Conservation (phyloP, 768 basidiomycete species). For the Coprinopsis cinerea region DNA sequence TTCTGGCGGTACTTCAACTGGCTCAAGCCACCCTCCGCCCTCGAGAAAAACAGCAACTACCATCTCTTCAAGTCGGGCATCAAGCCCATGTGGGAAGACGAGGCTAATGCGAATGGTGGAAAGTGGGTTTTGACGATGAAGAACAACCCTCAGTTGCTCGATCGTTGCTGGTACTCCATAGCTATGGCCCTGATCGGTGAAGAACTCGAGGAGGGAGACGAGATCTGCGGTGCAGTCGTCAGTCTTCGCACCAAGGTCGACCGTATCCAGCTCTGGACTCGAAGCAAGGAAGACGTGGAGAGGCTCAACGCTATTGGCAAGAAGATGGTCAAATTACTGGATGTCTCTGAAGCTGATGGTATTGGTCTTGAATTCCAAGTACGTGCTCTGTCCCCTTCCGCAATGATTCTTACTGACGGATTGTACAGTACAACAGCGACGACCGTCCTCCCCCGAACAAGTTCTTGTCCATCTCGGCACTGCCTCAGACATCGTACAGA, state of each 20-base stretch:
- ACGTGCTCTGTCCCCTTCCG: conserved; percentile 14
- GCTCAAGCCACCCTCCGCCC: conserved; percentile 85
- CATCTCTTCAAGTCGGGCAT: conserved; percentile 93
- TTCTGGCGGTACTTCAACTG: conserved; percentile 93
- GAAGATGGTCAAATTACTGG: conserved; percentile 75
- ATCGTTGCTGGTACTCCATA: conserved; percentile 87
- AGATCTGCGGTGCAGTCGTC: conserved; percentile 83
- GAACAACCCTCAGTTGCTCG: conserved; percentile 70
- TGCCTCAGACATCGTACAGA: conserved; percentile 63
- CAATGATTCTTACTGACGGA: not conserved
- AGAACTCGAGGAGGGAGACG: conserved; percentile 65
- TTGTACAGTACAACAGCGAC: conserved; percentile 73
- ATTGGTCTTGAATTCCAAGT: conserved; percentile 93
- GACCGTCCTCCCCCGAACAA: conserved; percentile 78
- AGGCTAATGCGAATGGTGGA: conserved; percentile 84
- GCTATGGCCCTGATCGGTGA: conserved; percentile 90
- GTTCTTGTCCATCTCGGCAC: conserved; percentile 72
- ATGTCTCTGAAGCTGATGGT: conserved; percentile 76
- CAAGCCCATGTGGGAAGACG: conserved; percentile 98
- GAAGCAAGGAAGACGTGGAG: conserved; percentile 81
- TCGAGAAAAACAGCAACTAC: conserved; percentile 89
- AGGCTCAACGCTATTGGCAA: conserved; percentile 80
- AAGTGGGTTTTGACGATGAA: conserved; percentile 96
- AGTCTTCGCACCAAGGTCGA: conserved; percentile 83
- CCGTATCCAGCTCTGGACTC: conserved; percentile 87